phyloP scores from a whole-genome alignment of 2,329 filamentous ascomycete genomes.

The Fusarium sp. region DNA sequence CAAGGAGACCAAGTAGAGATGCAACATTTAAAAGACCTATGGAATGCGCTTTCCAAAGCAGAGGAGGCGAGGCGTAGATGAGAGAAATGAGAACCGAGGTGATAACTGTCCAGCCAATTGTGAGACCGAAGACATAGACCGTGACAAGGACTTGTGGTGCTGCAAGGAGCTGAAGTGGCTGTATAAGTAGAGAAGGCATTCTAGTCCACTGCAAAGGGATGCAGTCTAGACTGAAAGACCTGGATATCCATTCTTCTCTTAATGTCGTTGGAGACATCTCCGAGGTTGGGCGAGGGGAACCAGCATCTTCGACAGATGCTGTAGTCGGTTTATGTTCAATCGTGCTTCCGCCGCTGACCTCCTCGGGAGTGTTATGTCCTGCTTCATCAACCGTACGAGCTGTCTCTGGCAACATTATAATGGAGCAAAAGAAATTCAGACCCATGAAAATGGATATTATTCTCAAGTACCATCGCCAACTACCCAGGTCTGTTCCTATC shows the following conservation, averaged over 20 bases:
- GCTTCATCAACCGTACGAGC: background rate
- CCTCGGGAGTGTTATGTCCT: no score
- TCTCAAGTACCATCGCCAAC: slow-evolving; percentile 18
- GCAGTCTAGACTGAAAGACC: background rate
- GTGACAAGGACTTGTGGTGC: slow-evolving; percentile 4
- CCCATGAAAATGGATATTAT: background rate
- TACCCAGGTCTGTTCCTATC: background rate
- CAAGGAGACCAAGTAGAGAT: background rate
- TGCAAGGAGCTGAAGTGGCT: background rate
- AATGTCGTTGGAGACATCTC: background rate
- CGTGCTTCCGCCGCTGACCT: background rate
- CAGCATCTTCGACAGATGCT: background rate
- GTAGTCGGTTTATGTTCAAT: background rate
- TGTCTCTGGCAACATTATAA: slow-evolving; percentile 15
- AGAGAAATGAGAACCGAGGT: background rate
- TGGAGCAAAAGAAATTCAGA: background rate
- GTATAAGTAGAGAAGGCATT: background rate
- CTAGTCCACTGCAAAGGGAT: background rate
- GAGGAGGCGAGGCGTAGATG: background rate
- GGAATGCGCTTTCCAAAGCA: background rate
- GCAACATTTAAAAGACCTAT: background rate
- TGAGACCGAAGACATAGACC: slow-evolving; percentile 5
- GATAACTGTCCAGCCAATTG: slow-evolving; percentile 13
- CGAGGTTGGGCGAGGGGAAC: background rate
- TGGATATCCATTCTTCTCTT: background rate